Percentiles rank a stretch among this genome's conserved stretches.
Conservation (phyloP, 306 rosid genomes). For the Pyrus communis region DNA sequence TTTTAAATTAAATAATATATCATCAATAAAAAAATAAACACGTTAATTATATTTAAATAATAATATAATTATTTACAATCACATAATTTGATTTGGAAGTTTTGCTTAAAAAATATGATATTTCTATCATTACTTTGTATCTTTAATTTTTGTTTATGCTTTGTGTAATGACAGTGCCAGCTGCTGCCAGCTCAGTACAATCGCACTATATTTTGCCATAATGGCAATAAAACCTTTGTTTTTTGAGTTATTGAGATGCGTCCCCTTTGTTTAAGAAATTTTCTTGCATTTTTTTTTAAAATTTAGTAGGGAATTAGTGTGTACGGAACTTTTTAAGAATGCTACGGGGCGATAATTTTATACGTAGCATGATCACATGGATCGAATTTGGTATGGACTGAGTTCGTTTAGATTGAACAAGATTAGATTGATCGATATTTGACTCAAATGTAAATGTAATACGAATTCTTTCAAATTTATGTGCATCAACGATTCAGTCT, state of each 20-base stretch:
- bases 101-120: no score
- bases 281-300: not conserved
- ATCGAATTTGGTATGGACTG: no score
- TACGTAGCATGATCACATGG: no score
- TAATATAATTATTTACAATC: no score
- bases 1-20: accelerated
- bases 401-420: no score
- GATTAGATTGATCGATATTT: no score
- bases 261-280: not conserved
- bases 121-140: no score
- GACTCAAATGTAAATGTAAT: no score
- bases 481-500: no score
- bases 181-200: conserved; percentile 35
- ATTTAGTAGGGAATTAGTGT: not conserved
- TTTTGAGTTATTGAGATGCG: not conserved
- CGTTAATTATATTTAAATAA: no score
- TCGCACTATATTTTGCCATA: conserved; percentile 1
- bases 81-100: no score
- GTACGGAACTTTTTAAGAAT: not conserved
- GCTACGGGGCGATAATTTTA: not conserved
- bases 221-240: not conserved
- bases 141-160: not conserved
- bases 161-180: conserved; percentile 20
- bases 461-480: no score
- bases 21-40: accelerated